phyloP scores from a whole-genome alignment of 2,329 filamentous ascomycete species.

The Biscogniauxia sp. region DNA sequence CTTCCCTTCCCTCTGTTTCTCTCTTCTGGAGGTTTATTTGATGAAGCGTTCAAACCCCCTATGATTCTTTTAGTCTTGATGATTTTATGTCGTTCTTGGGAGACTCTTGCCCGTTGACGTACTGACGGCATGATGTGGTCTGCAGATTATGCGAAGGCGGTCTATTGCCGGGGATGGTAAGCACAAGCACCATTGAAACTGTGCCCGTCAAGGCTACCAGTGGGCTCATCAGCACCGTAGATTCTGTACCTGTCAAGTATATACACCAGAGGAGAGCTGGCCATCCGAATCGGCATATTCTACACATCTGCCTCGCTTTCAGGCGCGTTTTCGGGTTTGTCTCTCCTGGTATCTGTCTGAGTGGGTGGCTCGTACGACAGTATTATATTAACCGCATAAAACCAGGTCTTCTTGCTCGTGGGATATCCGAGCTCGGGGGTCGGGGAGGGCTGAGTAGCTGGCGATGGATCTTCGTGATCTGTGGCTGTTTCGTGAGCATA shows the following conservation, averaged over 20 bases:
- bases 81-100: too few species aligned
- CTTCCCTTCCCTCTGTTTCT: neutral
- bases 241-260: constrained; percentile 64
- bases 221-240: constrained; percentile 27
- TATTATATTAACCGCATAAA: neutral
- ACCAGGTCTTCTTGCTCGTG: constrained; percentile 55
- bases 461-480: constrained; percentile 63
- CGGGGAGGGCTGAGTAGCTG: constrained; percentile 53
- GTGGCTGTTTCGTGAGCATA: constrained; percentile 49
- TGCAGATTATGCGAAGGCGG: constrained; percentile 59
- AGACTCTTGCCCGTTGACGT: neutral
- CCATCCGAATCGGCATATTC: constrained; percentile 63
- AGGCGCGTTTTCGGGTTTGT: constrained; percentile 58
- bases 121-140: constrained; percentile 2
- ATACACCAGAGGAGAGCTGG: constrained; percentile 58
- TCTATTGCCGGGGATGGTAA: constrained; percentile 62
- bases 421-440: constrained; percentile 57
- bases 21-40: neutral
- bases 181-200: constrained; percentile 10
- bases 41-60: too few species aligned
- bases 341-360: neutral
- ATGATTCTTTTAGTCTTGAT: too few species aligned
- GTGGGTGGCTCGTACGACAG: neutral
- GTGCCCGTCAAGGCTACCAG: neutral
- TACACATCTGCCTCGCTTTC: constrained; percentile 66